Evolutionary conservation across 192 early-diverging fungal genomes (phyloP).

Genomic region (Gorgonomyces haynaldii): DNA sequence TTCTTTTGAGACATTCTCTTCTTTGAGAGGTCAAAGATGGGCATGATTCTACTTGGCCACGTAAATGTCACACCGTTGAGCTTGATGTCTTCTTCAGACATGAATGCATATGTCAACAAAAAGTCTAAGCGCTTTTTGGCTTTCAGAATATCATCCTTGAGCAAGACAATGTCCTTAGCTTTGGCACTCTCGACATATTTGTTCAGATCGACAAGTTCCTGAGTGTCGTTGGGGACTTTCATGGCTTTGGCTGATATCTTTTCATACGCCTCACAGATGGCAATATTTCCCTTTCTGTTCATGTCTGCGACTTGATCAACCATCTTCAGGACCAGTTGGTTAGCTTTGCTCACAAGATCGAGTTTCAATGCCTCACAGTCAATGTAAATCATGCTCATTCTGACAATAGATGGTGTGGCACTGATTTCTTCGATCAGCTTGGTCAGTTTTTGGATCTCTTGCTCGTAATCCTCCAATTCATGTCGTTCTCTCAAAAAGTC

Average conservation of each 20-base stretch:
- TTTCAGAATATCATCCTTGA: conserved; percentile 39
- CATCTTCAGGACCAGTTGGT: conserved; percentile 41
- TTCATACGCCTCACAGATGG: conserved; percentile 51
- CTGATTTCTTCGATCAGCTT: conserved; percentile 46
- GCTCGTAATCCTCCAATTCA: conserved; percentile 49
- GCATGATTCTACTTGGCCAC: conserved; percentile 50
- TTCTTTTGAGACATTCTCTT: conserved; percentile 54
- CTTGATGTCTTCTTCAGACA: conserved; percentile 53
- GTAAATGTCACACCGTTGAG: conserved; percentile 54
- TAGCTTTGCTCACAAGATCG: conserved; percentile 44
- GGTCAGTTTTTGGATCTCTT: conserved; percentile 51
- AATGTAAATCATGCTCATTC: conserved; percentile 46
- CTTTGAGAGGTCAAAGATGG: conserved; percentile 50
- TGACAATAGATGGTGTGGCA: conserved; percentile 34
- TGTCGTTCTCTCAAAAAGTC: conserved; percentile 55
- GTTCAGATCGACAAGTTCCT: conserved; percentile 50
- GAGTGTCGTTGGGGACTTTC: conserved; percentile 43
- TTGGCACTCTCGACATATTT: conserved; percentile 44
- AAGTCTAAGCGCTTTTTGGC: conserved; percentile 48
- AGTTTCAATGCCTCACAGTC: conserved; percentile 47
- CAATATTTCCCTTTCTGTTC: conserved; percentile 41
- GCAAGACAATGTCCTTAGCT: conserved; percentile 33
- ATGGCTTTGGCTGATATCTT: conserved; percentile 45
- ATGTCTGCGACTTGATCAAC: conserved; percentile 52
- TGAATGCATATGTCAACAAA: conserved; percentile 40